Percentiles rank a stretch among this genome's conserved stretches.
Conservation (phyloP, 768 basidiomycete genomes). For the Tylopilus sp. region DNA sequence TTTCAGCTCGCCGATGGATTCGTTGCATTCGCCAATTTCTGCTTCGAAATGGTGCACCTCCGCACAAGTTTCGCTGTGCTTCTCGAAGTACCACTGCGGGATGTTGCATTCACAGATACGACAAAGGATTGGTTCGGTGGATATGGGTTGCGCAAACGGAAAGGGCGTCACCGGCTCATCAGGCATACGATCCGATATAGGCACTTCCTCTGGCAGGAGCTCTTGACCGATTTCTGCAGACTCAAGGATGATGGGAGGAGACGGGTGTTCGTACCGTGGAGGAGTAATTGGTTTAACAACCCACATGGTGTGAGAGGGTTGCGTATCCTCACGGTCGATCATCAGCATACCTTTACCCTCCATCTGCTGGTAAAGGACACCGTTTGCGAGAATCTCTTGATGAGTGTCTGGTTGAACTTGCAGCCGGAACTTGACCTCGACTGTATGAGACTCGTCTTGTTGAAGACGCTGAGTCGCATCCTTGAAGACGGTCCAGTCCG, state of each 20-base stretch:
- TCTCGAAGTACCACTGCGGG: slow-evolving; percentile 99
- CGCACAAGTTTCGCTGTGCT: slow-evolving; percentile 98
- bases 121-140: slow-evolving; percentile 82
- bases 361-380: slow-evolving; percentile 74
- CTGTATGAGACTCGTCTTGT: slow-evolving; percentile 90
- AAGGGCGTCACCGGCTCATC: slow-evolving; percentile 63
- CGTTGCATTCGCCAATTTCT: slow-evolving; percentile 91
- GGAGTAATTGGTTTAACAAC: slow-evolving; percentile 81
- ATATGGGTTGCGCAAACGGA: slow-evolving; percentile 74
- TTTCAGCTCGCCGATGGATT: slow-evolving; percentile 82
- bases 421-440: slow-evolving; percentile 88
- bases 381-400: slow-evolving; percentile 49
- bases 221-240: slow-evolving; percentile 40
- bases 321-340: slow-evolving; percentile 85
- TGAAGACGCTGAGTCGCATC: slow-evolving; percentile 83
- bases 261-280: slow-evolving; percentile 64
- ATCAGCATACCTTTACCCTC: slow-evolving; percentile 99
- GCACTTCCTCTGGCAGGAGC: slow-evolving; percentile 32
- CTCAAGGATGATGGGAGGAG: slow-evolving; percentile 59
- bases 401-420: slow-evolving; percentile 63
- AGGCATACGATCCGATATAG: slow-evolving; percentile 35
- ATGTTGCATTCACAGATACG: slow-evolving; percentile 97
- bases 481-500: slow-evolving; percentile 79
- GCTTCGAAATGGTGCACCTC: slow-evolving; percentile 96
- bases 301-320: slow-evolving; percentile 97